Conservation (phyloP, 23 red algal genomes). For the Cyanidiococcus yangmingshanensis region DNA sequence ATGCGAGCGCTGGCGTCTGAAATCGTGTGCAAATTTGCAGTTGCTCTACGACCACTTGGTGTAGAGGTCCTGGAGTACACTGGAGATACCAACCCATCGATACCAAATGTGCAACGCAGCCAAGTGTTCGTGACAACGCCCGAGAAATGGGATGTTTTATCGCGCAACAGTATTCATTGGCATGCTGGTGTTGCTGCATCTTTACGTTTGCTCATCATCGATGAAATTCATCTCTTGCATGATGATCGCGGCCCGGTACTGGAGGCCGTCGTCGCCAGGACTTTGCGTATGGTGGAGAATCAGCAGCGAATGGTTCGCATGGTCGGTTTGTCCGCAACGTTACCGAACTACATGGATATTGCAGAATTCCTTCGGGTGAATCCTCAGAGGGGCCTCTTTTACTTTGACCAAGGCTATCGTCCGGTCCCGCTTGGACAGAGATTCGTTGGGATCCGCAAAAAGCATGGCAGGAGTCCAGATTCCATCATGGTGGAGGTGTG, state of each 20-base stretch:
- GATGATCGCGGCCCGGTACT: slow-evolving; percentile 90
- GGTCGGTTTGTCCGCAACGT: slow-evolving; percentile 84
- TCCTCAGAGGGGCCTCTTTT: slow-evolving; percentile 44
- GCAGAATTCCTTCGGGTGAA: slow-evolving; percentile 53
- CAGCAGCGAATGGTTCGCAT: slow-evolving; percentile 37
- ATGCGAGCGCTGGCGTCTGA: slow-evolving; percentile 97
- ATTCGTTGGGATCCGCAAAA: slow-evolving; percentile 62
- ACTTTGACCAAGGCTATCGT: slow-evolving; percentile 77
- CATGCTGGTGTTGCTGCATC: slow-evolving; percentile 39
- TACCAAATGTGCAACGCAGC: slow-evolving; percentile 39
- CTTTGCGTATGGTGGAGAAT: slow-evolving; percentile 14
- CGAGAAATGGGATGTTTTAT: slow-evolving; percentile 99
- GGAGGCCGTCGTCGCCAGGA: slow-evolving; percentile 80
- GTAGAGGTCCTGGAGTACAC: slow-evolving; percentile 76
- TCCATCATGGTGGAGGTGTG: slow-evolving; percentile 58
- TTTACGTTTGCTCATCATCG: slow-evolving; percentile 78
- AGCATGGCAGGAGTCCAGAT: slow-evolving; percentile 25
- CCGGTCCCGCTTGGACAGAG: slow-evolving; percentile 68
- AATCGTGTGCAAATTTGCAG: slow-evolving; percentile 70
- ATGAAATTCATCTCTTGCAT: slow-evolving; percentile 95
- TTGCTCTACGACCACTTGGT: slow-evolving; percentile 35
- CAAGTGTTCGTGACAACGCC: slow-evolving; percentile 93
- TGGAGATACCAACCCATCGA: slow-evolving; percentile 60
- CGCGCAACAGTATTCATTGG: slow-evolving; percentile 52
- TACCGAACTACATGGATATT: slow-evolving; percentile 90